Conservation (phyloP, 2,329 filamentous ascomycete species). For the Ilyonectria robusta region DNA sequence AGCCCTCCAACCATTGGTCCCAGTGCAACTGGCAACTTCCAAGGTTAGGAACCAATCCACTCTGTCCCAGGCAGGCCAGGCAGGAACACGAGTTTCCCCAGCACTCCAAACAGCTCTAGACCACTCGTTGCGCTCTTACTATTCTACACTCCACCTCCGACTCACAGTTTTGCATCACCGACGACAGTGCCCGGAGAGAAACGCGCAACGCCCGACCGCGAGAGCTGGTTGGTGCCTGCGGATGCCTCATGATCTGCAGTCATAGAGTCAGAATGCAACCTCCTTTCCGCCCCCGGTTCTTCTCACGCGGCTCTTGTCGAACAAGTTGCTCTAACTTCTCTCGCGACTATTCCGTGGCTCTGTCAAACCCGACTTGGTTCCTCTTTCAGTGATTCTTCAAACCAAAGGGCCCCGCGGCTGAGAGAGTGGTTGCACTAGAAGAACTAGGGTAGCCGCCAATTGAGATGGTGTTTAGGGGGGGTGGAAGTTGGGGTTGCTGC, state of each 20-base stretch:
- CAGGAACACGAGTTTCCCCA: constrained; percentile 37
- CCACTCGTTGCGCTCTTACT: constrained; percentile 18
- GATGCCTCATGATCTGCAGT: constrained; percentile 30
- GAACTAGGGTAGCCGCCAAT: constrained; percentile 31
- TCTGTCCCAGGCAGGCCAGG: constrained; percentile 44
- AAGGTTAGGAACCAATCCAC: constrained; percentile 35
- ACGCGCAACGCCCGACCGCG: constrained; percentile 18
- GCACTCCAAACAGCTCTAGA: constrained; percentile 7
- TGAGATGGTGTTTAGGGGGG: constrained; percentile 28
- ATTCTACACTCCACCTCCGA: constrained; percentile 23
- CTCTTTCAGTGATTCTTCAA: constrained; percentile 17
- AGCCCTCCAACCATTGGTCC: constrained; percentile 13
- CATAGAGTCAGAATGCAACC: constrained; percentile 29
- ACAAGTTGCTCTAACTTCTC: neutral
- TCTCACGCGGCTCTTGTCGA: neutral
- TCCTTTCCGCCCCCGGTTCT: constrained; percentile 5
- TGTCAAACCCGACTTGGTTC: constrained; percentile 12
- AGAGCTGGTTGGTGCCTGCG: constrained; percentile 28
- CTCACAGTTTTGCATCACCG: constrained; percentile 19
- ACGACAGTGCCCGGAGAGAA: constrained; percentile 21
- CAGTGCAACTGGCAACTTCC: constrained; percentile 5
- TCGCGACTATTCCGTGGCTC: constrained; percentile 7
- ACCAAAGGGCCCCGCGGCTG: constrained; percentile 34
- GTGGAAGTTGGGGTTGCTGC: constrained; percentile 37
- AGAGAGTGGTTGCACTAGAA: constrained; percentile 22